A percentile compares a stretch with the other conserved stretches of the same genome.
phyloP scores from a whole-genome alignment of 345 rosid species.

The Garcia nutans region DNA sequence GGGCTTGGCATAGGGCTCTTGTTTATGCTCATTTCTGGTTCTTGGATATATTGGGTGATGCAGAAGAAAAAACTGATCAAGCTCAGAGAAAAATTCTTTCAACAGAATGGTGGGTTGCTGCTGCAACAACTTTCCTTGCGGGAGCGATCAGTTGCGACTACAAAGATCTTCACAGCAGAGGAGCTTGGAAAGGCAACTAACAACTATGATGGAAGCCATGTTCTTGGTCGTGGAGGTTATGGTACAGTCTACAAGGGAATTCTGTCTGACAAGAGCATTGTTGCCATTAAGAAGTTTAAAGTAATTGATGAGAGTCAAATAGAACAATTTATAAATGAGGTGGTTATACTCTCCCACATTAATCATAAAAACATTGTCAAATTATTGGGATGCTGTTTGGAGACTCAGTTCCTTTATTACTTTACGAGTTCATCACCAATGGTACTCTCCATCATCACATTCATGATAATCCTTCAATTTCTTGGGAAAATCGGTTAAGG shows the following conservation, averaged over 20 bases:
- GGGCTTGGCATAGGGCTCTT: conserved; percentile 7
- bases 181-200: conserved; percentile 44
- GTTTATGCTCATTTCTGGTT: conserved; percentile 7
- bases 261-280: conserved; percentile 18
- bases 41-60: conserved; percentile 5
- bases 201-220: conserved; percentile 14
- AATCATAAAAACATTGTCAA: too few relatives aligned
- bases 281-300: conserved; percentile 51
- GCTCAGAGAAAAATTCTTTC: conserved; percentile 23
- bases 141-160: conserved; percentile 11
- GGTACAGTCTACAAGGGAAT: too few relatives aligned
- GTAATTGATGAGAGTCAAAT: conserved; percentile 39
- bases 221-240: too few relatives aligned
- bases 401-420: conserved; percentile 30
- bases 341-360: conserved; percentile 22
- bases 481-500: neutral
- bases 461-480: neutral
- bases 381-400: conserved; percentile 49
- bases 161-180: conserved; percentile 30
- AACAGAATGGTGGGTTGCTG: conserved; percentile 18
- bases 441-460: neutral
- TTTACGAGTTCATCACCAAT: neutral
- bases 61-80: conserved; percentile 18
- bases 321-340: conserved; percentile 50
- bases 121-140: conserved; percentile 16